Conservation (phyloP, 2,329 filamentous ascomycete genomes). For the Tolypocladium guangdongense region DNA sequence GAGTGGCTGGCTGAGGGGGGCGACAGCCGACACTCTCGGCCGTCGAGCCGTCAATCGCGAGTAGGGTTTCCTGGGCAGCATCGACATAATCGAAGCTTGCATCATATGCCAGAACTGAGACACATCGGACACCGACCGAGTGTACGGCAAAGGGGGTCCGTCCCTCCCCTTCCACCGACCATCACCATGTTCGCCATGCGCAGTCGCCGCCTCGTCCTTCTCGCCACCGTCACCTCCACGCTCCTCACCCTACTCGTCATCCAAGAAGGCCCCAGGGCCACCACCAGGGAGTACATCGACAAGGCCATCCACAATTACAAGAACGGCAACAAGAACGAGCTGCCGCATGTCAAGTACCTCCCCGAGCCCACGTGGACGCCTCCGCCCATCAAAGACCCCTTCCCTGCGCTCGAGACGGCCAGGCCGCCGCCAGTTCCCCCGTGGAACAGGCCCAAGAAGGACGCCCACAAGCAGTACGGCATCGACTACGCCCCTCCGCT, state of each 20-base stretch:
- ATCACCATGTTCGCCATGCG: background rate
- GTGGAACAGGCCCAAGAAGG: slow-evolving; percentile 30
- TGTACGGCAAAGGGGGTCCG: background rate
- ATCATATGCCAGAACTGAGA: background rate
- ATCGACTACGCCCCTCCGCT: slow-evolving; percentile 34
- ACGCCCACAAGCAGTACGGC: slow-evolving; percentile 26
- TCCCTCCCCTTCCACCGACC: background rate
- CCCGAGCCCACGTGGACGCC: slow-evolving; percentile 21
- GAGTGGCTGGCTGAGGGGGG: no score
- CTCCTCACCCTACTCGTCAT: background rate
- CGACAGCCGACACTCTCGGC: no score
- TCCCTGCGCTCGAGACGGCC: slow-evolving; percentile 26
- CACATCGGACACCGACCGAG: background rate
- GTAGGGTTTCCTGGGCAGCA: no score
- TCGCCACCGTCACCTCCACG: background rate
- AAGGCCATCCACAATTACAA: background rate
- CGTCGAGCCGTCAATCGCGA: no score
- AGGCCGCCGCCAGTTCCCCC: slow-evolving; percentile 28
- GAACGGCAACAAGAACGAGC: background rate
- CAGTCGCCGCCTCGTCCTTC: background rate
- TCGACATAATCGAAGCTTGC: background rate
- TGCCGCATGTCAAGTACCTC: slow-evolving; percentile 12
- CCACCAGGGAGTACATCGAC: background rate
- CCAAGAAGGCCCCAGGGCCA: background rate
- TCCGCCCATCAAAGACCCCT: slow-evolving; percentile 29